phyloP scores from a whole-genome alignment of 768 basidiomycete genomes.

The Crucibulum laeve region DNA sequence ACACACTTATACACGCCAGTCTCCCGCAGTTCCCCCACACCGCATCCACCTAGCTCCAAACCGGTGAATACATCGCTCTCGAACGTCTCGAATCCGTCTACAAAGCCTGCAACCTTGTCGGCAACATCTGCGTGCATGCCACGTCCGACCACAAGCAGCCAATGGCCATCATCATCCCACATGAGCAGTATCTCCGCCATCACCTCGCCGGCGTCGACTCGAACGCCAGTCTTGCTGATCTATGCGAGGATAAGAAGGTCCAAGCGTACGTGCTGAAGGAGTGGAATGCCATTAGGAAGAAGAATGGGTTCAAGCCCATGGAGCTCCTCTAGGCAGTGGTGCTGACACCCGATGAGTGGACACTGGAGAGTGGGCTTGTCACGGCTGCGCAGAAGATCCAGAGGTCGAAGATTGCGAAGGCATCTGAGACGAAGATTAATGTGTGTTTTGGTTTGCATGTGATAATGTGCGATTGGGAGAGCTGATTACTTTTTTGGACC shows the following conservation, averaged over 20 bases:
- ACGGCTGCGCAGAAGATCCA: conserved; percentile 93
- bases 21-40: neutral
- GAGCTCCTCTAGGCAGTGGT: conserved; percentile 75
- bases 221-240: conserved; percentile 37
- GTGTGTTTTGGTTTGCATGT: conserved; percentile 24
- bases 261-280: conserved; percentile 63
- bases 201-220: conserved; percentile 23
- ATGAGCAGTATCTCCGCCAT: conserved; percentile 67
- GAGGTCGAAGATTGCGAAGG: conserved; percentile 63
- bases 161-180: conserved; percentile 78
- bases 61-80: conserved; percentile 89
- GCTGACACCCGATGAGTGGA: conserved; percentile 84
- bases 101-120: conserved; percentile 76
- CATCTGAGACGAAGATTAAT: conserved; percentile 60
- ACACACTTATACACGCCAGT: neutral
- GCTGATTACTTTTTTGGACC: no score
- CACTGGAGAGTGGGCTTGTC: conserved; percentile 78
- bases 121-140: conserved; percentile 84
- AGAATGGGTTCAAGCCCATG: conserved; percentile 75
- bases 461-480: no score
- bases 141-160: conserved; percentile 74
- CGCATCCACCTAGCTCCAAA: conserved; percentile 73
- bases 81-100: conserved; percentile 86
- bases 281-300: conserved; percentile 75
- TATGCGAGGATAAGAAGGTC: conserved; percentile 56